phyloP scores from a whole-genome alignment of 495 filamentous ascomycete species.

The Chaetomidium leptoderma region DNA sequence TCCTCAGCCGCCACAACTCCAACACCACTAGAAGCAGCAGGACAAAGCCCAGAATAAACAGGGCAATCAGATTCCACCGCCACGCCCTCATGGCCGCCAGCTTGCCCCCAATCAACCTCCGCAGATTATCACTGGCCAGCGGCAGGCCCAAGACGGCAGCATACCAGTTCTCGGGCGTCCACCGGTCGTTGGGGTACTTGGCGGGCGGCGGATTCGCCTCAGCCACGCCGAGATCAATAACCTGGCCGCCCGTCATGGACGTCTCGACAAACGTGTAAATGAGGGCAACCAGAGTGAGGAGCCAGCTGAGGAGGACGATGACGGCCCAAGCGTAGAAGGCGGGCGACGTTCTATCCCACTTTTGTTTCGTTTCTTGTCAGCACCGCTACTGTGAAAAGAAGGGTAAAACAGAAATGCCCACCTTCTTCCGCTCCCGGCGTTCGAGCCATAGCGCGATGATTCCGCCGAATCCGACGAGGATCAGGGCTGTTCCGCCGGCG shows the following conservation, averaged over 20 bases:
- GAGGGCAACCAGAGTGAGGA: slow-evolving; percentile 44
- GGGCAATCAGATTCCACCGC: slow-evolving; percentile 52
- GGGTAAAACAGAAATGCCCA: not conserved
- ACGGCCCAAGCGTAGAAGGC: slow-evolving; percentile 41
- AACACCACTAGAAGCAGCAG: slow-evolving; percentile 45
- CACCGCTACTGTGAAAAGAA: not conserved
- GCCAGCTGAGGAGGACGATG: slow-evolving; percentile 39
- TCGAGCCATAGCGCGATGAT: slow-evolving; percentile 39
- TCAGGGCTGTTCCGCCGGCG: slow-evolving; percentile 47
- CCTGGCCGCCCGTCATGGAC: slow-evolving; percentile 38
- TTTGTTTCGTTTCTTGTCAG: not conserved
- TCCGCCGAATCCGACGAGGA: slow-evolving; percentile 46
- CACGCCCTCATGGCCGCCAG: slow-evolving; percentile 47
- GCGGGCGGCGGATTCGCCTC: slow-evolving; percentile 27
- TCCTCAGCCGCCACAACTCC: slow-evolving; percentile 27
- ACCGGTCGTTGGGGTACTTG: slow-evolving; percentile 43
- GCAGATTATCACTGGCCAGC: slow-evolving; percentile 30
- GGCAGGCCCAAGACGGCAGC: slow-evolving; percentile 45
- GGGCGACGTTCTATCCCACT: slow-evolving; percentile 23
- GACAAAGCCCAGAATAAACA: slow-evolving; percentile 45
- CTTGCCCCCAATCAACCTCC: slow-evolving; percentile 38
- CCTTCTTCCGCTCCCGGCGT: slow-evolving; percentile 28
- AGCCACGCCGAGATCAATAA: slow-evolving; percentile 38
- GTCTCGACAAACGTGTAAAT: slow-evolving; percentile 47
- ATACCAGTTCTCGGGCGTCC: slow-evolving; percentile 58